These are phyloP conservation scores for Orbilia blumenaviensis DNA, from an alignment of 2,329 filamentous ascomycete species.

Conservation along the genomic window DNA sequence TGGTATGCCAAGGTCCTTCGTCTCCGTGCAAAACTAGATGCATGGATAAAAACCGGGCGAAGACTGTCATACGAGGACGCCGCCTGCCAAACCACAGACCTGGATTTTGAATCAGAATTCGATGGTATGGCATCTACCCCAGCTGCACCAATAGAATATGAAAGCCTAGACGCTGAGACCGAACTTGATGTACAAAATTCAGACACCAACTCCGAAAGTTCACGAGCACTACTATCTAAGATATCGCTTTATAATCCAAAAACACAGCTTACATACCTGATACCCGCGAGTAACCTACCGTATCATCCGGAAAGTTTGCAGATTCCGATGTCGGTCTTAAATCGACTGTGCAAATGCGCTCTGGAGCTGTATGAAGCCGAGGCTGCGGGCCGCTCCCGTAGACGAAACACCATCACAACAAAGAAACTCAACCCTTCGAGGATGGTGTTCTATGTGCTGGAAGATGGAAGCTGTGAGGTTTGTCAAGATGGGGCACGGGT, in stretches of 20 bases:
- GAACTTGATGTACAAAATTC: no score
- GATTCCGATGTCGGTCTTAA: conserved; percentile 15
- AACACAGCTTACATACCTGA: background rate
- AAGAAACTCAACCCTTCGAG: background rate
- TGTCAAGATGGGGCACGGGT: background rate
- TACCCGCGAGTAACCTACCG: background rate
- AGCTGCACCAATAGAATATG: background rate
- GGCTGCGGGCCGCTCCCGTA: background rate
- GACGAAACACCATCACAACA: background rate
- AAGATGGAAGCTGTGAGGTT: conserved; percentile 24
- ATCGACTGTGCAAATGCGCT: conserved; percentile 15
- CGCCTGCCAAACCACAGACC: conserved; percentile 1
- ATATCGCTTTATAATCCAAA: conserved; percentile 7
- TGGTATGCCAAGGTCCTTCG: no score
- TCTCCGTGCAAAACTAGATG: no score
- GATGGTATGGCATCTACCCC: background rate
- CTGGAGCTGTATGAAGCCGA: conserved; percentile 12
- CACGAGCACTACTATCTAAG: background rate
- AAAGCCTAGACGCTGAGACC: background rate
- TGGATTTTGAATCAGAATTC: background rate
- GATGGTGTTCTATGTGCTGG: conserved; percentile 12
- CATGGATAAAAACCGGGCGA: no score
- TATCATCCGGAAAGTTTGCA: background rate
- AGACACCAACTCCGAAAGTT: background rate
- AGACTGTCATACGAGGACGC: background rate